These are phyloP conservation scores for Exserohilum turcica DNA, from an alignment of 2,329 filamentous ascomycete species.

Conservation along the genomic window DNA sequence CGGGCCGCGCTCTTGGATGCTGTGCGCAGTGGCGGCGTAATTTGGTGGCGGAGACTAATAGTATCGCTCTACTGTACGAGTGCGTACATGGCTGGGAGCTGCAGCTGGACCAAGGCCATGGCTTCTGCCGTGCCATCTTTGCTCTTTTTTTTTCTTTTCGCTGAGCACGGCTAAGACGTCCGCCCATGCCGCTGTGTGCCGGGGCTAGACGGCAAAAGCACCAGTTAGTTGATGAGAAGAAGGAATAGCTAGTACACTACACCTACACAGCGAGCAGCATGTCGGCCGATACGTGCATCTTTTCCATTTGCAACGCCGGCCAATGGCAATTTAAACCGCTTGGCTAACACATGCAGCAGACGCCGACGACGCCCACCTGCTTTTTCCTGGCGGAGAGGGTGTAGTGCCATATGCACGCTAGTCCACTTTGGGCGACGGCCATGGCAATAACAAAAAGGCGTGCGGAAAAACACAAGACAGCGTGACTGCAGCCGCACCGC, in stretches of 20 bases:
- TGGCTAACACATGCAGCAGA: not conserved
- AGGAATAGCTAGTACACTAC: not conserved
- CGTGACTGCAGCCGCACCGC: not conserved
- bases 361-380: not conserved
- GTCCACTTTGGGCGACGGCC: not conserved
- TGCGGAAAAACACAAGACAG: not conserved
- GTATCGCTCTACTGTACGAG: not conserved
- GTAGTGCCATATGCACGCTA: not conserved
- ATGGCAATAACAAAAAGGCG: not conserved
- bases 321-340: not conserved
- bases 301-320: not conserved
- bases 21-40: too few species aligned
- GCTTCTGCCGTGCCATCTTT: not conserved
- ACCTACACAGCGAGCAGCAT: too few species aligned
- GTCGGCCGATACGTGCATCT: not conserved
- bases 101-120: too few species aligned
- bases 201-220: not conserved
- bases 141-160: not conserved
- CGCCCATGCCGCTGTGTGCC: not conserved
- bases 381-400: not conserved
- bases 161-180: not conserved
- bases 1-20: not conserved
- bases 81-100: too few species aligned
- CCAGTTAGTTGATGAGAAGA: too few species aligned
- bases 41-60: not conserved